A percentile compares a stretch with the other conserved stretches of the same genome.
phyloP scores from a whole-genome alignment of 306 rosid species.

The Hippophae rhamnoides region DNA sequence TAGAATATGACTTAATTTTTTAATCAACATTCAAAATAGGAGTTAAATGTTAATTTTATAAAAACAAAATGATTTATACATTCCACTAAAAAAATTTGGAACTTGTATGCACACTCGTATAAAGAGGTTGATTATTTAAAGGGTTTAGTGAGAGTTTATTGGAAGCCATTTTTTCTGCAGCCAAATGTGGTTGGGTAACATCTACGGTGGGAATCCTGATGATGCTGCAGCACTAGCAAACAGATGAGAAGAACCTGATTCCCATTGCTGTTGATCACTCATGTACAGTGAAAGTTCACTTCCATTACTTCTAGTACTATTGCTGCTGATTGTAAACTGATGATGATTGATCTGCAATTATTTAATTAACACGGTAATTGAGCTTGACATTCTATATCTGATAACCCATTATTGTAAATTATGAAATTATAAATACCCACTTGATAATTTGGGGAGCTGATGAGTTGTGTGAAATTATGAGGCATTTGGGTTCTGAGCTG shows the following conservation, averaged over 20 bases:
- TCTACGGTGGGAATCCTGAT: constrained; percentile 98
- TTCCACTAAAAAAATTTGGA: too few relatives aligned
- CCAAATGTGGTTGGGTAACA: constrained; percentile 29
- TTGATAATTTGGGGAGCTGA: constrained; percentile 36
- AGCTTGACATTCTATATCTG: neutral
- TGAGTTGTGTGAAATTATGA: constrained; percentile 33
- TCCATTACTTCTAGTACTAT: constrained; percentile 48
- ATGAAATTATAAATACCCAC: constrained; percentile 23
- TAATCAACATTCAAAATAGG: too few relatives aligned
- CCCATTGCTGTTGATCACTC: constrained; percentile 42
- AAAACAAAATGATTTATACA: too few relatives aligned
- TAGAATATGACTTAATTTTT: constrained; percentile 10
- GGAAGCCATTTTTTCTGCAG: constrained; percentile 52
- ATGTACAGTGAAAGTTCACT: constrained; percentile 47
- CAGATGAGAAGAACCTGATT: constrained; percentile 38
- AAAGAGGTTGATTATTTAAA: constrained; percentile 9
- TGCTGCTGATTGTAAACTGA: constrained; percentile 53
- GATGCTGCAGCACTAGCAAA: constrained; percentile 98
- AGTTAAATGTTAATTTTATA: too few relatives aligned
- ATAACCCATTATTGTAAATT: neutral
- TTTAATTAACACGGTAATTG: neutral
- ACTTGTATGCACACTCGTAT: constrained; percentile 18
- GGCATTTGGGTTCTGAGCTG: constrained; percentile 20
- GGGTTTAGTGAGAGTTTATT: constrained; percentile 40
- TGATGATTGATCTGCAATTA: constrained; percentile 1